Conservation (phyloP, 306 rosid species). For the Dicorynia guianensis region DNA sequence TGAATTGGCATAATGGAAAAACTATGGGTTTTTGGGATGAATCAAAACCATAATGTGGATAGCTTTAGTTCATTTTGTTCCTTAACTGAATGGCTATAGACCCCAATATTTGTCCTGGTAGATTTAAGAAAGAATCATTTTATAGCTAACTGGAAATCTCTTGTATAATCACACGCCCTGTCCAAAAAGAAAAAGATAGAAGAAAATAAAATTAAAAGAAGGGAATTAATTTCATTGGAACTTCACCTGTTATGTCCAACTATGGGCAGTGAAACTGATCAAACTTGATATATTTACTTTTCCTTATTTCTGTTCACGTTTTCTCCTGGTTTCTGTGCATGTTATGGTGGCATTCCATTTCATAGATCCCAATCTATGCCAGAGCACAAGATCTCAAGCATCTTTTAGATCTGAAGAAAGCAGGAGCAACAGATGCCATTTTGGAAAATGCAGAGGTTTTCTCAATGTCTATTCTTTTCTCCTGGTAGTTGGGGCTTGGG, state of each 20-base stretch:
- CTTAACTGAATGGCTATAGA: not conserved
- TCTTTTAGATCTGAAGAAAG: slow-evolving; percentile 87
- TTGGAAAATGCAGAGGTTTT: slow-evolving; percentile 91
- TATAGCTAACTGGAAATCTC: not conserved
- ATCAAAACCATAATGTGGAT: not conserved
- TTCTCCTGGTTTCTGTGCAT: slow-evolving; percentile 36
- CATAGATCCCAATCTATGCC: slow-evolving; percentile 91
- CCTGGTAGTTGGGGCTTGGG: slow-evolving; percentile 28
- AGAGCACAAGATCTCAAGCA: slow-evolving; percentile 87
- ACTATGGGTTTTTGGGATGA: too few species aligned
- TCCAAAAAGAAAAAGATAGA: not conserved
- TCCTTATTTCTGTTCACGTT: slow-evolving; percentile 8
- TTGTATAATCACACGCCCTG: not conserved
- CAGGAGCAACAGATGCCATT: slow-evolving; percentile 94
- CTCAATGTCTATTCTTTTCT: not conserved
- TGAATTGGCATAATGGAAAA: not conserved
- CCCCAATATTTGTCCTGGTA: not conserved
- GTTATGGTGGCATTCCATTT: slow-evolving; percentile 39
- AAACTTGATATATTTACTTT: not conserved
- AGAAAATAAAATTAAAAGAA: slow-evolving; percentile 25
- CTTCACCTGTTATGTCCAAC: slow-evolving; percentile 15
- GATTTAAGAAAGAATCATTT: too few species aligned
- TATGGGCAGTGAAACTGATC: slow-evolving; percentile 18
- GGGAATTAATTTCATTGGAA: not conserved
- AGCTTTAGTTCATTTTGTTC: not conserved